A percentile compares a stretch with the other conserved stretches of the same genome.
phyloP scores from a whole-genome alignment of 2,329 filamentous ascomycete species.

The Trichoderma gracile region DNA sequence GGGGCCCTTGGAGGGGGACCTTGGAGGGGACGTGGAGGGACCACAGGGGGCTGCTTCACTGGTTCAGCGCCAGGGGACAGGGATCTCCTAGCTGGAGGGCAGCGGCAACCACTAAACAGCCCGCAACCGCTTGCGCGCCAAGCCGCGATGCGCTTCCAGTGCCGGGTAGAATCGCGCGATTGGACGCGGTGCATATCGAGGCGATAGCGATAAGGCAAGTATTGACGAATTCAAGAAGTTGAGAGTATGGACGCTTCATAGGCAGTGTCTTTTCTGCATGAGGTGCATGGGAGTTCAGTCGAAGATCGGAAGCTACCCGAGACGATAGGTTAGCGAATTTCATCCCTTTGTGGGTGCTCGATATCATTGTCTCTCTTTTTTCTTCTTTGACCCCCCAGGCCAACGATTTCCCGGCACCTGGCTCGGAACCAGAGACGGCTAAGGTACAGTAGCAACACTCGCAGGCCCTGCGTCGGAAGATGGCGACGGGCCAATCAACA shows the following conservation, averaged over 20 bases:
- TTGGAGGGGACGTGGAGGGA: neutral
- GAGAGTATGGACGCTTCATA: no score
- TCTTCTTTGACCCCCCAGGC: neutral
- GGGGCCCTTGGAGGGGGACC: slow-evolving; percentile 6
- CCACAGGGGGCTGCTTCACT: neutral
- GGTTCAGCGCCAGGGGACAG: slow-evolving; percentile 8
- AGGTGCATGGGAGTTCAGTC: no score
- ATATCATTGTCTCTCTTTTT: neutral
- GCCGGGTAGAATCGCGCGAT: neutral
- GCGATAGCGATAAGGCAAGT: neutral
- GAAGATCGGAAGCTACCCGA: no score
- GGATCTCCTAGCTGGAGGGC: slow-evolving; percentile 10
- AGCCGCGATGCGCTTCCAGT: slow-evolving; percentile 14
- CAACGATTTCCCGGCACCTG: neutral
- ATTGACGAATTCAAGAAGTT: no score
- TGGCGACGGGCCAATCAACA: slow-evolving; percentile 29
- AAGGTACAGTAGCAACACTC: neutral
- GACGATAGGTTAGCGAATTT: neutral
- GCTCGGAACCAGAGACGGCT: neutral
- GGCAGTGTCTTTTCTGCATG: no score
- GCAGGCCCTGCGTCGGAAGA: slow-evolving; percentile 9
- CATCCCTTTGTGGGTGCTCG: neutral
- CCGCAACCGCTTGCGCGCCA: neutral
- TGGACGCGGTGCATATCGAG: neutral
- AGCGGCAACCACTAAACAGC: slow-evolving; percentile 20